Percentiles rank a stretch among this genome's conserved stretches.
These are phyloP conservation scores for Phytopythium ostracodes DNA, from an alignment of 352 stramenopile species.

Conservation along the genomic window DNA sequence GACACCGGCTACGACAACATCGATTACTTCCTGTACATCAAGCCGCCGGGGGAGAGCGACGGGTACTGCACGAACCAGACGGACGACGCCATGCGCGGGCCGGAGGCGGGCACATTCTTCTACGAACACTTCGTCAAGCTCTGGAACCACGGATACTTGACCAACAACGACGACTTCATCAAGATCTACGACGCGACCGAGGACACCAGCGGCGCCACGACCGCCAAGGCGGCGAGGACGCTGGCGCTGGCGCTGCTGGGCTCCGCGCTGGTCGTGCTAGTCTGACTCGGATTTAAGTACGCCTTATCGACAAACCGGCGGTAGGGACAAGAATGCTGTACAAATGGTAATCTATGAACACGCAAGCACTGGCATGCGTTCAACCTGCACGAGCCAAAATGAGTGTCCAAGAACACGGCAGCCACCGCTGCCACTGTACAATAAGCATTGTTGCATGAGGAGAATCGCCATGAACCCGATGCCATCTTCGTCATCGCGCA, in stretches of 20 bases:
- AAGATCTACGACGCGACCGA: slow-evolving; percentile 16
- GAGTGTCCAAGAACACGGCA: not conserved
- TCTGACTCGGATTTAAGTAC: not conserved
- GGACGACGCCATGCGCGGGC: slow-evolving; percentile 28
- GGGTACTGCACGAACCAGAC: slow-evolving; percentile 36
- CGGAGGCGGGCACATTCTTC: slow-evolving; percentile 51
- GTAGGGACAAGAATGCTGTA: not conserved
- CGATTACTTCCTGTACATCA: slow-evolving; percentile 77
- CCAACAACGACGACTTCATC: slow-evolving; percentile 20
- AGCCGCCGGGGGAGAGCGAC: slow-evolving; percentile 62
- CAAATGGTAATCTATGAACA: not conserved
- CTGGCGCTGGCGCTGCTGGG: slow-evolving; percentile 1
- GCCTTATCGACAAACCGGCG: not conserved
- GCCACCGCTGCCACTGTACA: no score
- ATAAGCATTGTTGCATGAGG: no score
- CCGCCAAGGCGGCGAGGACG: not conserved
- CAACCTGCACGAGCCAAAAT: not conserved
- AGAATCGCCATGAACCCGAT: not conserved
- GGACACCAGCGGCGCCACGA: slow-evolving; percentile 7
- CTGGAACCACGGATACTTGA: slow-evolving; percentile 65
- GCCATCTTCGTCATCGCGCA: not conserved
- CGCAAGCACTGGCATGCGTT: not conserved
- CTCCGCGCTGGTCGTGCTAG: not conserved
- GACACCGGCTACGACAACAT: slow-evolving; percentile 43
- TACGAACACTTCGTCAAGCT: slow-evolving; percentile 44